A percentile compares a stretch with the other conserved stretches of the same genome.
These are phyloP conservation scores for Psophocarpus tetragonolobus DNA, from an alignment of 306 rosid genomes.

Conservation along the genomic window DNA sequence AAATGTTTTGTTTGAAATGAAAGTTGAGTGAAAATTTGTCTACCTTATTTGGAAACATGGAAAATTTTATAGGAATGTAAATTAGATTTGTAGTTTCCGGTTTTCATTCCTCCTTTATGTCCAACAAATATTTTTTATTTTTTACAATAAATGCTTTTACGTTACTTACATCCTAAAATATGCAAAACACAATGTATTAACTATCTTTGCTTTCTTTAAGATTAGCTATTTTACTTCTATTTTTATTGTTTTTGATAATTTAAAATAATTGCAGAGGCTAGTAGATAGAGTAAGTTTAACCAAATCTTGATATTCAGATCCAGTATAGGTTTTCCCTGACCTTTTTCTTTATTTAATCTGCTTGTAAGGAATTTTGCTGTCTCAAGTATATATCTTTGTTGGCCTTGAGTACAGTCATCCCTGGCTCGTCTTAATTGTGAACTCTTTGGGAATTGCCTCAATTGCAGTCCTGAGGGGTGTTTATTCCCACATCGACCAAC, in stretches of 20 bases:
- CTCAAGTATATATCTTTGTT: neutral
- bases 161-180: neutral
- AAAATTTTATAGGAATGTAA: conserved; percentile 16
- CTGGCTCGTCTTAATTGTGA: neutral
- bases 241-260: neutral
- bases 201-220: neutral
- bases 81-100: neutral
- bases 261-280: neutral
- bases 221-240: neutral
- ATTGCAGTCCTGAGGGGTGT: neutral
- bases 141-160: neutral
- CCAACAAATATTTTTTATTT: neutral
- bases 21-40: neutral
- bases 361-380: neutral
- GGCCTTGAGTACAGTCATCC: neutral
- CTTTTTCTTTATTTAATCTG: conserved; percentile 3
- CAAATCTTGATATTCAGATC: conserved; percentile 6
- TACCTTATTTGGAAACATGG: neutral
- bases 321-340: neutral
- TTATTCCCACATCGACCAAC: neutral
- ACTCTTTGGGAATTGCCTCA: neutral
- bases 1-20: conserved; percentile 25
- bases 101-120: neutral
- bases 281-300: conserved; percentile 12
- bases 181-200: neutral